A percentile compares a stretch with the other conserved stretches of the same genome.
These are phyloP conservation scores for Geotrichum ghanense DNA, from an alignment of 805 yeast species.

Conservation along the genomic window DNA sequence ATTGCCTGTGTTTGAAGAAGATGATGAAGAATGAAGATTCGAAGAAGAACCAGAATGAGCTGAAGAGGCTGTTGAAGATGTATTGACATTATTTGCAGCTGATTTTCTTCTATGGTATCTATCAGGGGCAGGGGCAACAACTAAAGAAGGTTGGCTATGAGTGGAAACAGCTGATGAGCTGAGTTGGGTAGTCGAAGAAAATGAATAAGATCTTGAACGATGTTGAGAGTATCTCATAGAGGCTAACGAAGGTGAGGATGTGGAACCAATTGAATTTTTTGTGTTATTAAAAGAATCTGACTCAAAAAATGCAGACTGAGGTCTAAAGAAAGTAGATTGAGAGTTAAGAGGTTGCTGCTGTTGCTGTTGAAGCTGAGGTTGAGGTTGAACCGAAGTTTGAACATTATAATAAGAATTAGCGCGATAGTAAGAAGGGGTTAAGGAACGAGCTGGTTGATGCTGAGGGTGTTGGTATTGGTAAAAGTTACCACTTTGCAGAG, in stretches of 20 bases:
- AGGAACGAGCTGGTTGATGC: neutral
- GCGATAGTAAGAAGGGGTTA: neutral
- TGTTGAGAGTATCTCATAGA: neutral
- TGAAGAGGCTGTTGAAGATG: slow-evolving; percentile 6
- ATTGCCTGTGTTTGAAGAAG: neutral
- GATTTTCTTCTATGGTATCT: slow-evolving; percentile 15
- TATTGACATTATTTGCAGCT: slow-evolving; percentile 2
- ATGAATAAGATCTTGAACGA: neutral
- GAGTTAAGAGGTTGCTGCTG: neutral
- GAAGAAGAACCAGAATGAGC: slow-evolving; percentile 6
- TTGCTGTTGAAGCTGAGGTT: neutral
- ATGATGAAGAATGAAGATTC: neutral
- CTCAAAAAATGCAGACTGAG: neutral
- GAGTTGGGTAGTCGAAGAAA: neutral
- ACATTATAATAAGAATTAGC: neutral
- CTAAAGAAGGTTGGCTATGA: slow-evolving; percentile 1
- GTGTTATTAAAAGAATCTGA: neutral
- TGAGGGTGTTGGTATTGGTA: neutral
- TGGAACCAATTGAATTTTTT: neutral
- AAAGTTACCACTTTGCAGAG: neutral
- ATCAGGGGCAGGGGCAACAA: slow-evolving; percentile 9
- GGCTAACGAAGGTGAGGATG: neutral
- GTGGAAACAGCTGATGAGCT: neutral
- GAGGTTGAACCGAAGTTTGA: neutral
- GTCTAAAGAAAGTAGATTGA: neutral